Conservation (phyloP, 371 early-diverging fungal genomes). For the Chytridiales sp. region DNA sequence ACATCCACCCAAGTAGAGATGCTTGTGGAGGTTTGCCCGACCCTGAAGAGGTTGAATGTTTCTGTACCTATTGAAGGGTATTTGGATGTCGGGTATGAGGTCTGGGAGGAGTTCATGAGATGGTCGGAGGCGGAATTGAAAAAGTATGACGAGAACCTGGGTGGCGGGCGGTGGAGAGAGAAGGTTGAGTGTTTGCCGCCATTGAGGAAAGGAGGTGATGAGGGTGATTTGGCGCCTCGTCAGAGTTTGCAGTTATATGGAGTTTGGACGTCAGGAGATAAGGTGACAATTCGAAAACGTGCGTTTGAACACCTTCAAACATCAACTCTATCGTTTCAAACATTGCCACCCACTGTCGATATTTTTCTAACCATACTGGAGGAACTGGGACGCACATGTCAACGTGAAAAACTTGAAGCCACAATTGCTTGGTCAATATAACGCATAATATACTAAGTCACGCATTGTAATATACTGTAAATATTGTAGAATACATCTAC, state of each 20-base stretch:
- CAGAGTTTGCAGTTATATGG: constrained; percentile 18
- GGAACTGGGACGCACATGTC: constrained; percentile 2
- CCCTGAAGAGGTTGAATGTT: constrained; percentile 22
- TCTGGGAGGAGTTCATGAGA: not conserved
- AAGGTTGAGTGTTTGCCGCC: constrained; percentile 5
- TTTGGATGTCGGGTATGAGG: constrained; percentile 14
- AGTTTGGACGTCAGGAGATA: constrained; percentile 18
- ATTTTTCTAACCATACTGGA: constrained; percentile 23
- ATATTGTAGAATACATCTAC: no score
- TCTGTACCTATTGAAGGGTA: constrained; percentile 21
- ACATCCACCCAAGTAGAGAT: not conserved
- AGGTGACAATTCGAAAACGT: constrained; percentile 10
- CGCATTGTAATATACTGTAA: no score
- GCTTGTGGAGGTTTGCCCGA: constrained; percentile 18
- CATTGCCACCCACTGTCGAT: no score
- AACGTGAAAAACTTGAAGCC: not conserved
- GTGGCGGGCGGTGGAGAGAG: not conserved
- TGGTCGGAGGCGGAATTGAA: not conserved
- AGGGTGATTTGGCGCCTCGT: not conserved
- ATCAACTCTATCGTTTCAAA: constrained; percentile 12
- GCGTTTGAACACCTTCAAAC: constrained; percentile 15
- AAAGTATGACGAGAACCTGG: not conserved
- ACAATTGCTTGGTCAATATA: constrained; percentile 28
- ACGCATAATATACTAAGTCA: no score
- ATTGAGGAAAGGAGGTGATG: constrained; percentile 15